A percentile compares a stretch with the other conserved stretches of the same genome.
Conservation (phyloP, 805 yeast species). For the Teunomyces tritomae region DNA sequence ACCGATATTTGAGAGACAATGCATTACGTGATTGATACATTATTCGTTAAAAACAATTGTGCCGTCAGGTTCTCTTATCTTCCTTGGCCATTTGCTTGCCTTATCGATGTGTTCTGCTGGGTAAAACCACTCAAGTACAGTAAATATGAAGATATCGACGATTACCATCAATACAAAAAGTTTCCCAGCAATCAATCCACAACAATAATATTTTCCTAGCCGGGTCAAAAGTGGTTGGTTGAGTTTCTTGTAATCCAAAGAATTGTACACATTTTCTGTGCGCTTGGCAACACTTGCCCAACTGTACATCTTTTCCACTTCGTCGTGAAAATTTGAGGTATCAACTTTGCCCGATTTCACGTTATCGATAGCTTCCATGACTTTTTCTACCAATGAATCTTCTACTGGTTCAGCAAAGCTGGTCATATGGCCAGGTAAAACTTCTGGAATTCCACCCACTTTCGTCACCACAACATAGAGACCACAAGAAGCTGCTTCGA, state of each 20-base stretch:
- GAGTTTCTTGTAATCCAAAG: conserved; percentile 36
- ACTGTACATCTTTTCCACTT: conserved; percentile 78
- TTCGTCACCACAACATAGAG: conserved; percentile 87
- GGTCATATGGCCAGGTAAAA: conserved; percentile 89
- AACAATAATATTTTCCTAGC: conserved; percentile 60
- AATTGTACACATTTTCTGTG: conserved; percentile 77
- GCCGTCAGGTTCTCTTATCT: conserved; percentile 2
- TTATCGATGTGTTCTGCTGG: conserved; percentile 71
- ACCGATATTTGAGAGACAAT: not conserved
- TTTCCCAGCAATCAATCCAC: conserved; percentile 85
- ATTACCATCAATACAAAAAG: conserved; percentile 77
- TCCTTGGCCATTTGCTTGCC: conserved; percentile 76
- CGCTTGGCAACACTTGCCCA: conserved; percentile 88
- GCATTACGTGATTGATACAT: not conserved
- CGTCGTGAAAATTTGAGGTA: conserved; percentile 73
- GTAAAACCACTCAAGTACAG: conserved; percentile 63
- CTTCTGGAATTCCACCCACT: conserved; percentile 98
- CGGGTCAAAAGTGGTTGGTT: conserved; percentile 57
- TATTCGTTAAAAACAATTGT: not conserved
- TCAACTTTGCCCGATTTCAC: conserved; percentile 60
- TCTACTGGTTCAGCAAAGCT: conserved; percentile 88
- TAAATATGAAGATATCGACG: conserved; percentile 68
- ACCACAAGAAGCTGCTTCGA: conserved; percentile 97
- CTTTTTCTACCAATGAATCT: conserved; percentile 70
- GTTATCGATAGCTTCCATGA: conserved; percentile 64